Base-by-base conservation (phyloP, 2,329 filamentous ascomycete species). In the Penicillium sp. region DNA sequence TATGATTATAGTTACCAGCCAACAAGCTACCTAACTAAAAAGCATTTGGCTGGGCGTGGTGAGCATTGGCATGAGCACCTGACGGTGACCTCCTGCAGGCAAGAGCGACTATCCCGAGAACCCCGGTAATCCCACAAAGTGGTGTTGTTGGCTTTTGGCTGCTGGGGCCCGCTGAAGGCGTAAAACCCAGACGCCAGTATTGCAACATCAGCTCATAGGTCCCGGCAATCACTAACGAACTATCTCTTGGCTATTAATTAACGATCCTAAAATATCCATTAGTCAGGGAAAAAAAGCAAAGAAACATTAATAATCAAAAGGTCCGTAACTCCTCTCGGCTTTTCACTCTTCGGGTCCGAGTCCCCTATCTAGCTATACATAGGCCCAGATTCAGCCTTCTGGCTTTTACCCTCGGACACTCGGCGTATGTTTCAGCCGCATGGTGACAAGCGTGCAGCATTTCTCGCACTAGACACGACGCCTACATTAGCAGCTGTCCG, bases 131-230 rank as follows among this genome's bases (percentile, higher is more conserved):
- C 35, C 44, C 51, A 30, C 37, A 40, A 40, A 19, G 16, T 16
- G 37, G 25, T 36, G 5, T 42, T 28, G 40, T 43, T 43, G 40
- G 25, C 16, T 26, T 28, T 28, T 41, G 28, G 40, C 26, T 22
- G 26, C 19, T 37, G 25, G 35, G 26, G 31, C 22, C 30, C 48
- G 48, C 48, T 16, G 35, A 35, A 45, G 40, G 38, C 49, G 50
- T 17, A 40, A 42, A 38, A 35, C n/a, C 46, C 52, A 12, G 45
- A 30, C 36, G 44, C 50, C 43, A 38, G 33, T 38, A 26, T 47
- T 53, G 51, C 51, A 44, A 33, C 53, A 51, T 38, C 35, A 35
- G 47, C 51, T 55, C 46, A 43, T 49, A 37, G 44, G 30, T n/a
- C 22, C 44, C n/a, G 51, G 37, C 35, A 50, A 43, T 35, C 38